Percentiles rank a stretch among this genome's conserved stretches.
Conservation (phyloP, 495 filamentous ascomycete species). For the Neurospora intermedia region DNA sequence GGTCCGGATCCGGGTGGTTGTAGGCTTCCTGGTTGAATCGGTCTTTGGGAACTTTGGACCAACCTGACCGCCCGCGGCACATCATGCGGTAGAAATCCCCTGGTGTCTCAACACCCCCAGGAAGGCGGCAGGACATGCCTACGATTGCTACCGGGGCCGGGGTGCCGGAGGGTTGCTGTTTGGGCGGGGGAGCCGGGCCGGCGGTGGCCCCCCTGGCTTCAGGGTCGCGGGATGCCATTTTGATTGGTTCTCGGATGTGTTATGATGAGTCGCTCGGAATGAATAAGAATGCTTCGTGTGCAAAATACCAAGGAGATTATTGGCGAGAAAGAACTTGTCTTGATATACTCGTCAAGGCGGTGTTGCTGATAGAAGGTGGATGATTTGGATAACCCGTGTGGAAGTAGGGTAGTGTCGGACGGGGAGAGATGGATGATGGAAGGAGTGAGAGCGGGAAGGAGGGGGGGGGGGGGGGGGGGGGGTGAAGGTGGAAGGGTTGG, state of each 20-base stretch:
- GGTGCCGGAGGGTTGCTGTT: constrained; percentile 14
- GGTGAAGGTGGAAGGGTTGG: not conserved
- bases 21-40: constrained; percentile 59
- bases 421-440: not conserved
- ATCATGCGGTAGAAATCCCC: constrained; percentile 39
- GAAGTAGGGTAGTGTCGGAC: not conserved
- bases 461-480: not conserved
- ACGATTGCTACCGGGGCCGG: constrained; percentile 28
- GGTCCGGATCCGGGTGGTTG: constrained; percentile 47
- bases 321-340: not conserved
- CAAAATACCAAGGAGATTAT: not conserved
- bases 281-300: not conserved
- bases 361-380: not conserved
- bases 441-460: not conserved
- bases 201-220: not conserved
- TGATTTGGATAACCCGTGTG: not conserved
- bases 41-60: constrained; percentile 46
- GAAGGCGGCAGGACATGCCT: constrained; percentile 39
- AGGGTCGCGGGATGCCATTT: not conserved
- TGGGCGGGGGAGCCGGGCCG: constrained; percentile 7
- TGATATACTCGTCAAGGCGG: not conserved
- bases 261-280: not conserved
- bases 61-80: constrained; percentile 24
- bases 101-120: constrained; percentile 31
- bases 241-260: not conserved